phyloP scores from a whole-genome alignment of 2,329 filamentous ascomycete genomes.

The Trichoderma asperellum region DNA sequence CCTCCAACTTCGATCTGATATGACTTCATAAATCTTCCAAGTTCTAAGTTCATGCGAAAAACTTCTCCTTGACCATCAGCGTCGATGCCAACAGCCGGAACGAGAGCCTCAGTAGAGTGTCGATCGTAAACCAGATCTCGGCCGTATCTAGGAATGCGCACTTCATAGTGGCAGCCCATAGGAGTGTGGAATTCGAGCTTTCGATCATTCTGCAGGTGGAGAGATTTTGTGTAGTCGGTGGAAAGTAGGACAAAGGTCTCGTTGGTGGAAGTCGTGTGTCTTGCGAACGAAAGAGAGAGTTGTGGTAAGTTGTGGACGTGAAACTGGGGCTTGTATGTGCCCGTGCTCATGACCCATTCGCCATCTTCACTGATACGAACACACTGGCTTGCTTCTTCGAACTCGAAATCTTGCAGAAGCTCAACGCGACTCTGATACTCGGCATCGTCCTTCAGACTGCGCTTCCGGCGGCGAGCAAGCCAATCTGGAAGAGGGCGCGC shows the following conservation, averaged over 20 bases:
- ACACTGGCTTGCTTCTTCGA: slow-evolving; percentile 92
- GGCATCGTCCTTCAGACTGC: slow-evolving; percentile 86
- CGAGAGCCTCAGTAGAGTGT: slow-evolving; percentile 78
- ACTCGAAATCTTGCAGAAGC: slow-evolving; percentile 95
- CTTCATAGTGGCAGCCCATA: slow-evolving; percentile 82
- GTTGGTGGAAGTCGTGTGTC: slow-evolving; percentile 91
- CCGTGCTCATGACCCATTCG: slow-evolving; percentile 95
- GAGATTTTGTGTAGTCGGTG: slow-evolving; percentile 88
- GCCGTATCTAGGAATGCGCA: slow-evolving; percentile 90
- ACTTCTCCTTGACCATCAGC: slow-evolving; percentile 87
- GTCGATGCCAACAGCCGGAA: slow-evolving; percentile 88
- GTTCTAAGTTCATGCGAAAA: slow-evolving; percentile 87
- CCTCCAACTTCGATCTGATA: slow-evolving; percentile 90
- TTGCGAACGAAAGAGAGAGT: slow-evolving; percentile 87
- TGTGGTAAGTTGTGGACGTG: slow-evolving; percentile 95
- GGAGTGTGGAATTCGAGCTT: slow-evolving; percentile 92
- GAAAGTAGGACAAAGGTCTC: slow-evolving; percentile 88
- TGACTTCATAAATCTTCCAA: slow-evolving; percentile 90
- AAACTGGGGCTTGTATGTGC: slow-evolving; percentile 70
- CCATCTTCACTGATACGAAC: slow-evolving; percentile 92
- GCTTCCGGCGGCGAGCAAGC: slow-evolving; percentile 87
- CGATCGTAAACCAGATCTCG: slow-evolving; percentile 86
- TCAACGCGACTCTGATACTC: slow-evolving; percentile 95
- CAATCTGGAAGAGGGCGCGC: slow-evolving; percentile 91
- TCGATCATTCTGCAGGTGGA: slow-evolving; percentile 91